Percentiles rank a stretch among this genome's conserved stretches.
These are phyloP conservation scores for Pyrrhoderma noxium DNA, from an alignment of 1,284 basidiomycete species.

Conservation along the genomic window DNA sequence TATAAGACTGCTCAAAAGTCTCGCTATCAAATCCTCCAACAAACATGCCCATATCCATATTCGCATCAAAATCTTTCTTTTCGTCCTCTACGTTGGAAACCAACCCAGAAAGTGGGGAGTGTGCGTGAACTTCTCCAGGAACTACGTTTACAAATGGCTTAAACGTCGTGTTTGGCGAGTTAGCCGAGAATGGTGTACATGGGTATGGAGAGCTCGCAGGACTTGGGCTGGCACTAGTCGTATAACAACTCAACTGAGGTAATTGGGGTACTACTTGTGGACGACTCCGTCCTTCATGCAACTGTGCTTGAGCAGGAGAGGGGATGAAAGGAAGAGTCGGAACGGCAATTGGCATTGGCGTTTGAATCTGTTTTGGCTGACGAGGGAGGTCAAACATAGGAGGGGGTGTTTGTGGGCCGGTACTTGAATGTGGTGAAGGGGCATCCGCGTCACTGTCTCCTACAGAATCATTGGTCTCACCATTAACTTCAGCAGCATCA, in stretches of 20 bases:
- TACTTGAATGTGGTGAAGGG: slow-evolving; percentile 8
- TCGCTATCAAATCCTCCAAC: not conserved
- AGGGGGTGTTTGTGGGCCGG: slow-evolving; percentile 11
- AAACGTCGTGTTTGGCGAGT: not conserved
- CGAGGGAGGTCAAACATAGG: not conserved
- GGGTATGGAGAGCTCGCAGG: slow-evolving; percentile 9
- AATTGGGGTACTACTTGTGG: not conserved
- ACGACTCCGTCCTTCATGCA: not conserved
- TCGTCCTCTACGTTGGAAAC: not conserved
- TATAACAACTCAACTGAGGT: not conserved
- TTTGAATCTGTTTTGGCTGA: not conserved
- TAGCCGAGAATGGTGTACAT: slow-evolving; percentile 5
- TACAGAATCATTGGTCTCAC: not conserved
- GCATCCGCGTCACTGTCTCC: not conserved
- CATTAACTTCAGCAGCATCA: not conserved
- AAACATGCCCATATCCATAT: slow-evolving; percentile 17
- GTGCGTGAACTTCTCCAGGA: too few species aligned
- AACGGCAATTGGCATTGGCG: not conserved
- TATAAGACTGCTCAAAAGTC: slow-evolving; percentile 2
- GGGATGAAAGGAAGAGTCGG: slow-evolving; percentile 4
- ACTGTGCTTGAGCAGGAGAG: not conserved
- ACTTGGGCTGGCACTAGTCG: too few species aligned
- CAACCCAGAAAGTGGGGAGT: not conserved
- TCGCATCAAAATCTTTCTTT: not conserved
- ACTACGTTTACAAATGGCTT: not conserved